A percentile compares a stretch with the other conserved stretches of the same genome.
Conservation (phyloP, 306 rosid genomes). For the Aeschynomene evenia region DNA sequence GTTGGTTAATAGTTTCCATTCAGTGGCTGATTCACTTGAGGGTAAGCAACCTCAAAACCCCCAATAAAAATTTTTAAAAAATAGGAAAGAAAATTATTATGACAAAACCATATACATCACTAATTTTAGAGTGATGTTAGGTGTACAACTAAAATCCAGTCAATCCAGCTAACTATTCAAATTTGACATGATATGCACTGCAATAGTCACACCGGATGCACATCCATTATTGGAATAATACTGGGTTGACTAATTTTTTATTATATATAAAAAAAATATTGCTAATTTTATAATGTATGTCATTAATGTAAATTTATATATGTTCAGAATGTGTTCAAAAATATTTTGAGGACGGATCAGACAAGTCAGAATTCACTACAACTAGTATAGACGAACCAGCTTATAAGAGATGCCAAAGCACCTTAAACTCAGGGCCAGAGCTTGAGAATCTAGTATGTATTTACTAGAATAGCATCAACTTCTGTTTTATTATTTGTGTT, state of each 20-base stretch:
- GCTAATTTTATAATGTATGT: no score
- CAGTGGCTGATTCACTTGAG: constrained; percentile 70
- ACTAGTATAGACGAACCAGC: constrained; percentile 65
- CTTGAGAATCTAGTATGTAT: constrained; percentile 53
- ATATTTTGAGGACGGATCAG: constrained; percentile 54
- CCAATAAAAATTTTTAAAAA: neutral
- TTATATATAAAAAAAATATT: no score
- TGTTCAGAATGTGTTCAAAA: constrained; percentile 61
- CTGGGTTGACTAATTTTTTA: no score
- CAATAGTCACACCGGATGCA: no score
- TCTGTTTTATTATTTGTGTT: neutral
- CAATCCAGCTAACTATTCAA: no score
- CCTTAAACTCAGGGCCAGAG: constrained; percentile 62
- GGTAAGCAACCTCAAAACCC: constrained; percentile 31
- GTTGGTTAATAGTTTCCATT: constrained; percentile 47
- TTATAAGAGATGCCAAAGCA: constrained; percentile 55
- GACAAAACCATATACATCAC: neutral
- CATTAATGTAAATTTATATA: no score
- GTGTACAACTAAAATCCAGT: no score
- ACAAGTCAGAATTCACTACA: constrained; percentile 39
- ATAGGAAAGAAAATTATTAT: neutral
- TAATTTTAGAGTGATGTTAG: no score
- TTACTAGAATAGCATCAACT: neutral
- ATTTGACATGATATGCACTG: no score
- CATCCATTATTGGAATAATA: no score